Conservation (phyloP, 148 eudicot species). For the Persicaria tinctoria region DNA sequence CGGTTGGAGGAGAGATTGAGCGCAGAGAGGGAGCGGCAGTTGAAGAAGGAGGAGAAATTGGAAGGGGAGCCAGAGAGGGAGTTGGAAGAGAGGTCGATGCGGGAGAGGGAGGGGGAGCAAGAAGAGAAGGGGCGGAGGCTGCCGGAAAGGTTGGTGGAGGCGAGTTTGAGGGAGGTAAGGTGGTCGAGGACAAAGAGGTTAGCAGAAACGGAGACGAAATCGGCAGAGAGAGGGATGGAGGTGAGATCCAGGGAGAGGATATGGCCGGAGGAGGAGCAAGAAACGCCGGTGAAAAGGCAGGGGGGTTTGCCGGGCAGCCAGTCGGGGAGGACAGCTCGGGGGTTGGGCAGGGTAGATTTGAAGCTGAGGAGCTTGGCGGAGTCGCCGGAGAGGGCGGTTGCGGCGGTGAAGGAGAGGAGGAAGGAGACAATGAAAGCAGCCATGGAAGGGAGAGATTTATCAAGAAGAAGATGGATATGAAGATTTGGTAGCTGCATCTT, state of each 20-base stretch:
- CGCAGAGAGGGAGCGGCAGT: constrained; percentile 33
- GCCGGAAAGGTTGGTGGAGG: constrained; percentile 50
- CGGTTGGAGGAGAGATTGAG: constrained; percentile 60
- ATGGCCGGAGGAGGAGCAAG: constrained; percentile 24
- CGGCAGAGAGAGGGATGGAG: constrained; percentile 23
- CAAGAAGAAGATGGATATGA: not conserved
- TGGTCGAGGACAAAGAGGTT: constrained; percentile 35
- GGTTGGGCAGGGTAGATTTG: constrained; percentile 50
- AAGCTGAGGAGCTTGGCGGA: constrained; percentile 48
- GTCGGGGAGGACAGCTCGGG: constrained; percentile 28
- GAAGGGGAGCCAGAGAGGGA: constrained; percentile 39
- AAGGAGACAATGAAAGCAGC: not conserved
- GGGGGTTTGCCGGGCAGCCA: constrained; percentile 44
- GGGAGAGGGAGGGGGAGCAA: constrained; percentile 25
- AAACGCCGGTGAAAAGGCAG: constrained; percentile 63
- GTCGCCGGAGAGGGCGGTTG: constrained; percentile 24
- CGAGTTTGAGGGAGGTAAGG: constrained; percentile 33
- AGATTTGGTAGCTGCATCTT: not conserved
- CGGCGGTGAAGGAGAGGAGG: not conserved
- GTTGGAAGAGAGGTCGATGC: constrained; percentile 63
- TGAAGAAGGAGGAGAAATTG: constrained; percentile 30
- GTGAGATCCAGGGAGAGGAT: constrained; percentile 42
- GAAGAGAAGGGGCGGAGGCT: constrained; percentile 17
- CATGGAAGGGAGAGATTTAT: constrained; percentile 6
- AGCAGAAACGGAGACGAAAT: constrained; percentile 28